Evolutionary conservation across 2,329 filamentous ascomycete genomes (phyloP).

Genomic region (Pezicula neosporulosa): DNA sequence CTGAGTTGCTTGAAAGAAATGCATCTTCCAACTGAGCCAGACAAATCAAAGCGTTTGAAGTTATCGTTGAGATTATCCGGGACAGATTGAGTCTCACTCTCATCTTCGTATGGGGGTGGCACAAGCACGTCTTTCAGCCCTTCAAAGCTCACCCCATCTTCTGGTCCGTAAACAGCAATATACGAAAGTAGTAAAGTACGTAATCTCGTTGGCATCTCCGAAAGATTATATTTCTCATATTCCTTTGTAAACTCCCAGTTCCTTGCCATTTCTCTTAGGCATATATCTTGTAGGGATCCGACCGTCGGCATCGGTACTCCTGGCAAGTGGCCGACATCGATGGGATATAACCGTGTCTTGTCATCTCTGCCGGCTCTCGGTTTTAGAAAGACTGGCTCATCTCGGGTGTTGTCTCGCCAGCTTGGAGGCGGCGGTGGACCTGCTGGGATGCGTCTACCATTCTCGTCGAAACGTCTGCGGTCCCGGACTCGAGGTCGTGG

Average conservation of each 20-base stretch:
- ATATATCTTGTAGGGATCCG: slow-evolving; percentile 41
- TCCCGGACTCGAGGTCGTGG: slow-evolving; percentile 39
- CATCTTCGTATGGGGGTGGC: slow-evolving; percentile 28
- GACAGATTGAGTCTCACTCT: slow-evolving; percentile 12
- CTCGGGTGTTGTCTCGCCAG: slow-evolving; percentile 42
- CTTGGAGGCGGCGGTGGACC: slow-evolving; percentile 58
- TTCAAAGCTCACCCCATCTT: slow-evolving; percentile 43
- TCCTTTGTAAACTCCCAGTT: slow-evolving; percentile 53
- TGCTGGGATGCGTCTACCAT: slow-evolving; percentile 50
- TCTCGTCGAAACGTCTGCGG: slow-evolving; percentile 39
- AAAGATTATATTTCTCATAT: slow-evolving; percentile 55
- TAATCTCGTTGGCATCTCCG: slow-evolving; percentile 49
- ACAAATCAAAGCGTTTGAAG: slow-evolving; percentile 51
- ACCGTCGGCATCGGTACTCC: slow-evolving; percentile 20
- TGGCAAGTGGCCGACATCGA: slow-evolving; percentile 33
- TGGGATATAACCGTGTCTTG: slow-evolving; percentile 24
- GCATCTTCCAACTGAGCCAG: slow-evolving; percentile 46
- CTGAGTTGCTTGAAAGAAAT: slow-evolving; percentile 49
- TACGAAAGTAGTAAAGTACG: slow-evolving; percentile 49
- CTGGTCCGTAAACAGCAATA: slow-evolving; percentile 38
- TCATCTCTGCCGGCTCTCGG: slow-evolving; percentile 4
- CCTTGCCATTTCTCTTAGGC: slow-evolving; percentile 45
- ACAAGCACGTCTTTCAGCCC: slow-evolving; percentile 47
- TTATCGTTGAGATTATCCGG: slow-evolving; percentile 36
- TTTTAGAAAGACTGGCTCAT: slow-evolving; percentile 13